Conservation (phyloP, 2,329 filamentous ascomycete genomes). For the Xylaria sp. region DNA sequence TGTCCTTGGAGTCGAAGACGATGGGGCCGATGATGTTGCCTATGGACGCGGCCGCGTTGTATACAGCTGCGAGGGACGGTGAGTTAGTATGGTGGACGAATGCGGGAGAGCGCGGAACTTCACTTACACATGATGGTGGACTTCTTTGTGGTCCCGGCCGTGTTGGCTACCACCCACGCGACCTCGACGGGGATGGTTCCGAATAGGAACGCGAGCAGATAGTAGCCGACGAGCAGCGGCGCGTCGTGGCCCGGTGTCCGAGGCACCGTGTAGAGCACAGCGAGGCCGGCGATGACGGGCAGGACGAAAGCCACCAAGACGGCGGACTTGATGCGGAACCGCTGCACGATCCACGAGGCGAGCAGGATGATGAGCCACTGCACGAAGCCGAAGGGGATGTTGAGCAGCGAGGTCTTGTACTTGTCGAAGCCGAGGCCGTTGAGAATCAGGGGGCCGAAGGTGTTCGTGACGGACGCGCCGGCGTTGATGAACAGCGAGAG, state of each 20-base stretch:
- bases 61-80: slow-evolving; percentile 48
- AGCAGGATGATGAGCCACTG: slow-evolving; percentile 64
- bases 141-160: slow-evolving; percentile 70
- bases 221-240: slow-evolving; percentile 64
- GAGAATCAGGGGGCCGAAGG: slow-evolving; percentile 69
- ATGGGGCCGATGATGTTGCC: slow-evolving; percentile 72
- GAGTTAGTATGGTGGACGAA: not conserved
- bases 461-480: slow-evolving; percentile 66
- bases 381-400: slow-evolving; percentile 69
- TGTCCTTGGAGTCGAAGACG: slow-evolving; percentile 63
- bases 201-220: slow-evolving; percentile 69
- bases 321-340: slow-evolving; percentile 60
- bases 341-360: slow-evolving; percentile 62
- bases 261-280: slow-evolving; percentile 61
- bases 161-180: slow-evolving; percentile 73
- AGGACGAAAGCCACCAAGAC: slow-evolving; percentile 60
- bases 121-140: slow-evolving; percentile 60
- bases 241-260: slow-evolving; percentile 49
- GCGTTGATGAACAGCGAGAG: slow-evolving; percentile 68
- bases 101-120: not conserved
- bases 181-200: slow-evolving; percentile 70
- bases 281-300: slow-evolving; percentile 65
- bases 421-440: slow-evolving; percentile 64
- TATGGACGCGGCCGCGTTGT: slow-evolving; percentile 64
- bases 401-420: slow-evolving; percentile 63